These are phyloP conservation scores for Uromyces viciae-fabae DNA, from an alignment of 1,284 basidiomycete genomes.

Conservation along the genomic window DNA sequence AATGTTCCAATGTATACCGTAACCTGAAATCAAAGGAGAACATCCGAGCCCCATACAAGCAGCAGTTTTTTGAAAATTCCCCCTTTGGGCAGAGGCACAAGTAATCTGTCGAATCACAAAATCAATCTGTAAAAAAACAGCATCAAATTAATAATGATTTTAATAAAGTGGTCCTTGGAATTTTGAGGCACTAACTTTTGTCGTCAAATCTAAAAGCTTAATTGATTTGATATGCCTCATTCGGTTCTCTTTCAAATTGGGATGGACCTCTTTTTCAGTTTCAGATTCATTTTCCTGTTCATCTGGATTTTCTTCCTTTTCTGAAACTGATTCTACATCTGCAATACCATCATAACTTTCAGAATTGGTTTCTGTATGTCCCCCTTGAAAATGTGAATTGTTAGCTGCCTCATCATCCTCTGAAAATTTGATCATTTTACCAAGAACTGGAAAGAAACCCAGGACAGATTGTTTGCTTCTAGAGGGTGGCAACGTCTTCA, in stretches of 20 bases:
- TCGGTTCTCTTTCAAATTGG: not conserved
- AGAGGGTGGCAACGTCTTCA: not conserved
- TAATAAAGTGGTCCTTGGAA: not conserved
- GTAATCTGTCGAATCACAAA: not conserved
- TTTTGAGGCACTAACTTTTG: not conserved
- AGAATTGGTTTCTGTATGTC: not conserved
- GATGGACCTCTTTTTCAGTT: not conserved
- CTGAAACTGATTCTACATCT: not conserved
- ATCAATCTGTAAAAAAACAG: not conserved
- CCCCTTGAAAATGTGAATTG: not conserved
- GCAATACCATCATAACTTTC: not conserved
- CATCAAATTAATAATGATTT: not conserved
- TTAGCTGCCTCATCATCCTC: conserved; percentile 9
- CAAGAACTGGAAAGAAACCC: not conserved
- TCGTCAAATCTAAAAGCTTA: not conserved
- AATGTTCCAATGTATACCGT: too few relatives aligned
- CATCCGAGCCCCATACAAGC: too few relatives aligned
- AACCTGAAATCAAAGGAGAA: too few relatives aligned
- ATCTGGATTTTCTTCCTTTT: not conserved
- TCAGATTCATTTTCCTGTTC: not conserved
- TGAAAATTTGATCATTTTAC: not conserved
- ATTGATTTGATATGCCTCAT: not conserved
- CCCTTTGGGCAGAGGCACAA: not conserved
- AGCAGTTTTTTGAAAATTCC: not conserved
- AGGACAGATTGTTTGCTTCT: not conserved